phyloP scores from a whole-genome alignment of 495 filamentous ascomycete genomes.

The Mycothermus thermophilus region DNA sequence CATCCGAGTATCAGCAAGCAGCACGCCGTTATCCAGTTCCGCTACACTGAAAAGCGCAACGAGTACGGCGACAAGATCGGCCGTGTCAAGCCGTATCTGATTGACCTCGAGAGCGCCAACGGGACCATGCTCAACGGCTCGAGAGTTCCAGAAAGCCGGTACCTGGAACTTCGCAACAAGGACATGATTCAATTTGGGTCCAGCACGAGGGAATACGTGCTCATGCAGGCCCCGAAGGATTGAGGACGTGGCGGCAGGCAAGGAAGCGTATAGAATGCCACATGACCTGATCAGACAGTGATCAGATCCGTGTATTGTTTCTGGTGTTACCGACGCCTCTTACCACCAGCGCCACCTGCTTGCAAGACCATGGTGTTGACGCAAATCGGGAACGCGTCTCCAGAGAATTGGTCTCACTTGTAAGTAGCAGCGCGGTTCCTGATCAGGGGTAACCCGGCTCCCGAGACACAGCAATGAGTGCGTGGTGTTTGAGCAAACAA shows the following conservation, averaged over 20 bases:
- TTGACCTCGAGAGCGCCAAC: constrained; percentile 90
- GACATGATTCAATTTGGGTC: constrained; percentile 80
- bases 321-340: no score
- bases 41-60: constrained; percentile 66
- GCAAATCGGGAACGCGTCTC: no score
- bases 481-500: no score
- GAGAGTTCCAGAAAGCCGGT: constrained; percentile 55
- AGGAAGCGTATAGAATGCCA: no score
- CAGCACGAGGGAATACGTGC: constrained; percentile 75
- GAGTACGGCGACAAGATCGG: constrained; percentile 74
- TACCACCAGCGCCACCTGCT: no score
- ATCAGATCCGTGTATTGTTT: no score
- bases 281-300: no score
- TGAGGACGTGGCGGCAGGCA: constrained; percentile 7
- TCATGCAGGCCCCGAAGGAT: constrained; percentile 50
- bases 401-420: no score
- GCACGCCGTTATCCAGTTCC: constrained; percentile 90
- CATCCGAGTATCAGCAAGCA: constrained; percentile 90
- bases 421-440: no score
- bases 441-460: no score
- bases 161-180: constrained; percentile 73
- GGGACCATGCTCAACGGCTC: constrained; percentile 75
- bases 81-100: constrained; percentile 75
- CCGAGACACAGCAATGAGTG: no score
- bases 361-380: no score